Evolutionary conservation across 2,329 filamentous ascomycete genomes (phyloP).

Genomic region (Alternaria longipes): DNA sequence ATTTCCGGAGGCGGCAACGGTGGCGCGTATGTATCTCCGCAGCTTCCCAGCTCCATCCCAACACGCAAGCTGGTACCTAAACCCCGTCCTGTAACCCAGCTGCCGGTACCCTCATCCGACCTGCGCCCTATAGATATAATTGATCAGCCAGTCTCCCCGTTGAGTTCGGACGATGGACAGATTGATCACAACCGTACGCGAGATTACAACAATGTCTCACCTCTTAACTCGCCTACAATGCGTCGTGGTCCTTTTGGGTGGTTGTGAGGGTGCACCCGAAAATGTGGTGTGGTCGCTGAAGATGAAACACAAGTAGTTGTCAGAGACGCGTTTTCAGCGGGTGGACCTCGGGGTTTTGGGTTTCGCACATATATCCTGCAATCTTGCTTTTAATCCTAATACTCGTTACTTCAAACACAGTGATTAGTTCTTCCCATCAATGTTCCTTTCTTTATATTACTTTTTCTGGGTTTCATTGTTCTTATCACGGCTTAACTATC

Average conservation of each 20-base stretch:
- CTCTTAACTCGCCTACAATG: neutral
- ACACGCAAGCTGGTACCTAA: neutral
- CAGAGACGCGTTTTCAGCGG: slow-evolving; percentile 1
- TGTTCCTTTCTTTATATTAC: neutral
- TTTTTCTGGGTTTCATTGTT: neutral
- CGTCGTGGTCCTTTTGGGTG: neutral
- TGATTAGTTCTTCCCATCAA: neutral
- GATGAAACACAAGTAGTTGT: slow-evolving; percentile 1
- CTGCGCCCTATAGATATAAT: neutral
- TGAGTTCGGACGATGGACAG: neutral
- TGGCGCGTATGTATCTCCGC: neutral
- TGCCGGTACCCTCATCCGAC: neutral
- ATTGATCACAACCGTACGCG: neutral
- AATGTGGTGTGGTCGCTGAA: neutral
- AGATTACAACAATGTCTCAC: neutral
- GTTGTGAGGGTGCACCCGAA: neutral
- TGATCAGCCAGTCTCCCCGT: neutral
- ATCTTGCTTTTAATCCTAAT: slow-evolving; percentile 4
- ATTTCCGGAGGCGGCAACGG: neutral
- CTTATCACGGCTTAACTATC: neutral
- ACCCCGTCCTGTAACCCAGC: neutral
- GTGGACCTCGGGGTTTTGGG: neutral
- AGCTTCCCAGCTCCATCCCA: neutral
- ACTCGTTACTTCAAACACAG: slow-evolving; percentile 1
- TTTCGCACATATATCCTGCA: neutral